phyloP scores from a whole-genome alignment of 2,329 filamentous ascomycete genomes.

The Fusarium hostae region DNA sequence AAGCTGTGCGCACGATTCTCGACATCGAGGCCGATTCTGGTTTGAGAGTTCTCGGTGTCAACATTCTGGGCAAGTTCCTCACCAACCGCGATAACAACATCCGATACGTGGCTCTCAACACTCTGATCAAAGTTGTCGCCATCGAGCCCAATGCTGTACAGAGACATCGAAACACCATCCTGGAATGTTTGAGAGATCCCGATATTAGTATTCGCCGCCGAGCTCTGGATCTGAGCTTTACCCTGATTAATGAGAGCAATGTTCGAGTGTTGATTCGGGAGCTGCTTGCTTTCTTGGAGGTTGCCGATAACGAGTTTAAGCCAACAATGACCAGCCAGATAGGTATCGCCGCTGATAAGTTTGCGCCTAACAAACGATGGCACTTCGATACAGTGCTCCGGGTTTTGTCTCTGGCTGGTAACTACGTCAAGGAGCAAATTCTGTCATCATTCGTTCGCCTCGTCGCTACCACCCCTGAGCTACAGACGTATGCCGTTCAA shows the following conservation, averaged over 20 bases:
- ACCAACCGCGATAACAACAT: constrained; percentile 99
- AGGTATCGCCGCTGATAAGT: constrained; percentile 94
- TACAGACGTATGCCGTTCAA: constrained; percentile 96
- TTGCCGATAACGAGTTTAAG: constrained; percentile 98
- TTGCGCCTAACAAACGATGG: constrained; percentile 97
- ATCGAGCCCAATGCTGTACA: constrained; percentile 98
- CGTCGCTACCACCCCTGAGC: constrained; percentile 91
- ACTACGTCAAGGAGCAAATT: constrained; percentile 98
- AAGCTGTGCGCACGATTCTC: constrained; percentile 94
- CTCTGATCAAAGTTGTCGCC: constrained; percentile 95
- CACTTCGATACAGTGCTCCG: constrained; percentile 98
- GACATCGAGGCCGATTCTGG: constrained; percentile 98
- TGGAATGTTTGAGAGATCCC: constrained; percentile 94
- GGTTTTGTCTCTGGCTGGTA: constrained; percentile 91
- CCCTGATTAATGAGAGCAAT: constrained; percentile 96
- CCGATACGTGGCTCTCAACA: constrained; percentile 96
- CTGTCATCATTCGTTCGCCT: constrained; percentile 95
- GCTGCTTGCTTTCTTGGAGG: constrained; percentile 92
- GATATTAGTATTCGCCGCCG: constrained; percentile 97
- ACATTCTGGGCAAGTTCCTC: constrained; percentile 97
- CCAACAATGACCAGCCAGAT: constrained; percentile 98
- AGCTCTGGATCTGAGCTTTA: constrained; percentile 97
- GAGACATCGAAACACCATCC: constrained; percentile 94
- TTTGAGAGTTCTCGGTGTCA: constrained; percentile 91
- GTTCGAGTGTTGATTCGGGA: constrained; percentile 94